Percentiles rank a stretch among this genome's conserved stretches.
phyloP scores from a whole-genome alignment of 1,139 yeast species.

The Insectozyma bohioensis region DNA sequence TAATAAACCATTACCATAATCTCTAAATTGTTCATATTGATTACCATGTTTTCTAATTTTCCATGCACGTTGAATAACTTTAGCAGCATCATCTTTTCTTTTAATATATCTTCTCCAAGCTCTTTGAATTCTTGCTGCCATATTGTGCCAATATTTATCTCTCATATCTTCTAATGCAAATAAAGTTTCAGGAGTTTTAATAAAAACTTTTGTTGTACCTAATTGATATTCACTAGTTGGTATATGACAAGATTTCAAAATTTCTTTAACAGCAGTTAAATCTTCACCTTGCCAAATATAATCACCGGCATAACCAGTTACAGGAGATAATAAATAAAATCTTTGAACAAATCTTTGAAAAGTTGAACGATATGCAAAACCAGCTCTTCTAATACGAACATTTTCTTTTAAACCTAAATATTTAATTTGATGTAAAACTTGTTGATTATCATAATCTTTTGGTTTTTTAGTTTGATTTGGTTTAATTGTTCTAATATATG shows the following conservation, averaged over 20 bases:
- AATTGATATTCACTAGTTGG: conserved; percentile 83
- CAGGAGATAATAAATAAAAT: conserved; percentile 81
- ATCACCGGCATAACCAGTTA: conserved; percentile 97
- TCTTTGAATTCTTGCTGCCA: conserved; percentile 97
- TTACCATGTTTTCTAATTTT: conserved; percentile 79
- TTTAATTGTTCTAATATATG: conserved; percentile 95
- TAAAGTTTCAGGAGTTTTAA: conserved; percentile 94
- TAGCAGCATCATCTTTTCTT: conserved; percentile 86
- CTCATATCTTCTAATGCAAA: conserved; percentile 96
- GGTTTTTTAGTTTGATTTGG: conserved; percentile 96
- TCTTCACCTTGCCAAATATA: conserved; percentile 93
- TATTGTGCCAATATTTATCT: conserved; percentile 96
- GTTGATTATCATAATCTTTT: conserved; percentile 81
- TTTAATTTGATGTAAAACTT: conserved; percentile 93
- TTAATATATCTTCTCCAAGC: conserved; percentile 90
- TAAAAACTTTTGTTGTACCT: conserved; percentile 93
- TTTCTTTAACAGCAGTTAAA: conserved; percentile 74
- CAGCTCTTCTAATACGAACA: conserved; percentile 97
- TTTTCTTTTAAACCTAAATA: conserved; percentile 96
- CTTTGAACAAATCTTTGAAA: conserved; percentile 97
- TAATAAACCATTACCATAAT: conserved; percentile 70
- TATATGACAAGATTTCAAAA: conserved; percentile 76
- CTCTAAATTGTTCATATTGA: conserved; percentile 79
- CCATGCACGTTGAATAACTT: conserved; percentile 81
- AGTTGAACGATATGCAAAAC: conserved; percentile 96